Percentiles rank a stretch among this genome's conserved stretches.
Conservation (phyloP, 2,329 filamentous ascomycete genomes). For the Trichothecium sympodiale region DNA sequence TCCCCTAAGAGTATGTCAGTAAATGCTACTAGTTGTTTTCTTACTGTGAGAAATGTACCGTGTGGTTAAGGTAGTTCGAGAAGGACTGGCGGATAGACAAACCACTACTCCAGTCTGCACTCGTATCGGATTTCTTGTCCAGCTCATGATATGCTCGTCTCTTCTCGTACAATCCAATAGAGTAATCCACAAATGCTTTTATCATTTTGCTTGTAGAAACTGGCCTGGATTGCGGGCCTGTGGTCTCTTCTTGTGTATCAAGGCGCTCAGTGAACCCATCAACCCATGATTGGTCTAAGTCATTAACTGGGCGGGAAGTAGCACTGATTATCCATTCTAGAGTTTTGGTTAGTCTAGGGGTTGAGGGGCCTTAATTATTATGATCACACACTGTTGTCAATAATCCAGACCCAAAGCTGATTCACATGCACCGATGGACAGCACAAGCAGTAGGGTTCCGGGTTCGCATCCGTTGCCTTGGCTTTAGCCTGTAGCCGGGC, state of each 20-base stretch:
- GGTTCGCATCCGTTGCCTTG: no score
- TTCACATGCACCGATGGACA: conserved; percentile 5
- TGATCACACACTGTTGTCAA: conserved; percentile 6
- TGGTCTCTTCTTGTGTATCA: not conserved
- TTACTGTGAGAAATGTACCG: no score
- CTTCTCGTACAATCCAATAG: conserved; percentile 6
- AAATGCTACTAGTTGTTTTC: no score
- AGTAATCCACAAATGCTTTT: conserved; percentile 7
- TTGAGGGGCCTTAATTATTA: no score
- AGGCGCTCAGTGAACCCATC: not conserved
- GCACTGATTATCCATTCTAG: conserved; percentile 6
- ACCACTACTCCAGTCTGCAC: no score
- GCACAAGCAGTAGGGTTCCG: no score
- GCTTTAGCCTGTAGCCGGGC: no score
- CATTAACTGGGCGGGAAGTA: not conserved
- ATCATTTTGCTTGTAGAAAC: conserved; percentile 5
- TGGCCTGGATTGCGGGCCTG: not conserved
- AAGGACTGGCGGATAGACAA: conserved; percentile 2
- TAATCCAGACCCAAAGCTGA: conserved; percentile 11
- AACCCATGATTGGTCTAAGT: not conserved
- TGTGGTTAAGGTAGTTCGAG: conserved; percentile 4
- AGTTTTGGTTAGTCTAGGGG: not conserved
- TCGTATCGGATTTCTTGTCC: not conserved
- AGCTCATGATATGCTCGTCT: no score
- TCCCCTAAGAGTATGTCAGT: conserved; percentile 3